Base-by-base conservation (phyloP, 106 monocot genomes). In the Phalaenopsis equestris region DNA sequence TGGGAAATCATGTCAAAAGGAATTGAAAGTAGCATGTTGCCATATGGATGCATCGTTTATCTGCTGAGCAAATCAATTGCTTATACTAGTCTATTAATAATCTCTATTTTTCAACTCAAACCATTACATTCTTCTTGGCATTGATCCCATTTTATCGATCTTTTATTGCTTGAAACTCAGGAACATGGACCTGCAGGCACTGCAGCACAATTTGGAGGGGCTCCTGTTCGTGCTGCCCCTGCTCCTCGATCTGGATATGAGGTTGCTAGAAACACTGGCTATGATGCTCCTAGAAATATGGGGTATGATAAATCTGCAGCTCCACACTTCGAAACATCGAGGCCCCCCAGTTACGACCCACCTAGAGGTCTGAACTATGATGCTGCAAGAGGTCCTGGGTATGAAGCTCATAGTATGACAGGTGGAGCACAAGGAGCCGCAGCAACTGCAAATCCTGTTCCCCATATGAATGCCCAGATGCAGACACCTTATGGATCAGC, bases 221-320 rank as follows among this genome's bases (percentile, higher is more conserved):
- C 79, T 73, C 39, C 79, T 19, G 82, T 83, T 78, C 84, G 81
- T 73, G 84, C 79, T 77, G 48, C 18, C 76, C 80, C 84, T 14
- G 42, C 89, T 74, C 46, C 83, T 39, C 80, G 73, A 19, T 39
- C 80, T 77, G 85, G 75, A 49, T 85, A 80, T 43, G 88, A 85
- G 79, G 70, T 81, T 55, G 3, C 56, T 18, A 67, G 72, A 76
- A 82, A 82, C 38, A 11, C 24, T 1, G 19, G 36, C 1, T 78
- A 78, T 46, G 73, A 83, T 36, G 52, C 83, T 45, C 48, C 86
- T 41, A 30, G 55, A 19, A n/a, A 42, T 78, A 11, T 36, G 3
- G 19, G 16, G 3, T 78, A 78, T 61, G 73, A 83, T 67, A n/a
- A 79, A 58, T 55, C 86, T 41, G 48, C 46, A 8, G 37, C 65